A percentile compares a stretch with the other conserved stretches of the same genome.
Evolutionary conservation across 169 alveolate genomes (phyloP).

Genomic region (Plasmodium gallinaceum): DNA sequence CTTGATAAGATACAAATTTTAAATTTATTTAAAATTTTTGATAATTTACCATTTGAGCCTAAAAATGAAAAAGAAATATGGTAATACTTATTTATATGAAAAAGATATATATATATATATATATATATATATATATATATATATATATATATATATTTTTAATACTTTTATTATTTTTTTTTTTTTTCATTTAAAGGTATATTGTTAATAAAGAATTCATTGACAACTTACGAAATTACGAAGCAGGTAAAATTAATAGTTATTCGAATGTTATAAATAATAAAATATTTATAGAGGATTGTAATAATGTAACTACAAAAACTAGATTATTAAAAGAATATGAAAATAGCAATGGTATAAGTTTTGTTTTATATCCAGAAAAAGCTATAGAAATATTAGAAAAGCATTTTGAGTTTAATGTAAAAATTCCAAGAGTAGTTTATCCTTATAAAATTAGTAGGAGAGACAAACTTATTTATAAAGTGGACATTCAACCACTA

Average conservation of each 20-base stretch:
- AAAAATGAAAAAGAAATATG: constrained; percentile 59
- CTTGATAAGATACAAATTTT: constrained; percentile 65
- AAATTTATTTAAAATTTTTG: constrained; percentile 56
- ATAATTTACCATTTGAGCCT: constrained; percentile 61
- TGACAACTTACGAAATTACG: constrained; percentile 51
- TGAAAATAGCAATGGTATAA: constrained; percentile 60
- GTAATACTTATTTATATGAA: not conserved
- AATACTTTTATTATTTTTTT: not conserved
- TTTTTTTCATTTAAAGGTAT: constrained; percentile 13
- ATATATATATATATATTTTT: not conserved
- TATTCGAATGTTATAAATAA: constrained; percentile 26
- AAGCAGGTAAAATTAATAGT: constrained; percentile 21
- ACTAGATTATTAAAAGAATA: constrained; percentile 38
- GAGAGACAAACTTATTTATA: constrained; percentile 31
- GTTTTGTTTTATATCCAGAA: constrained; percentile 51
- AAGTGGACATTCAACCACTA: constrained; percentile 59
- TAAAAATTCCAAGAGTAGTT: constrained; percentile 57
- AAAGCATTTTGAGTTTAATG: constrained; percentile 50
- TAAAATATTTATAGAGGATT: constrained; percentile 53
- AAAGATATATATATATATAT: not conserved
- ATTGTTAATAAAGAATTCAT: constrained; percentile 65
- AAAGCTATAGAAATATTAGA: constrained; percentile 54
- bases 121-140: not conserved
- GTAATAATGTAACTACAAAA: constrained; percentile 28
- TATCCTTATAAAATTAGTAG: constrained; percentile 27